Percentiles rank a stretch among this genome's conserved stretches.
Conservation (phyloP, 768 basidiomycete genomes). For the Suillus decipiens region DNA sequence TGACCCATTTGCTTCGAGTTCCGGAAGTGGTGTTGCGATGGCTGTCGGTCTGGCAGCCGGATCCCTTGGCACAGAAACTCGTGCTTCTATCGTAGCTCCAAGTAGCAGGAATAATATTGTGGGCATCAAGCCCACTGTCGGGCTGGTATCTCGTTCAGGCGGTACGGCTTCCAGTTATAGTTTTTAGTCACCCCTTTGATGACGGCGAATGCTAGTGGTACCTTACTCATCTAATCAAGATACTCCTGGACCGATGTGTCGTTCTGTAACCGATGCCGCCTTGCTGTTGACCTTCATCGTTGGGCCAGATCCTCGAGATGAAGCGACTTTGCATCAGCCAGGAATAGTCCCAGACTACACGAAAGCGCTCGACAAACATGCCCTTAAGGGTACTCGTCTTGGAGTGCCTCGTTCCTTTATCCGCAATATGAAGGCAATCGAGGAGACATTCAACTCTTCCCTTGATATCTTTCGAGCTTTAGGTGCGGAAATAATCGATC, state of each 20-base stretch:
- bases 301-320: conserved; percentile 54
- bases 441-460: conserved; percentile 40
- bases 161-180: conserved; percentile 22
- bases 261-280: conserved; percentile 57
- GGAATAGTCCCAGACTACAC: conserved; percentile 53
- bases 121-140: conserved; percentile 41
- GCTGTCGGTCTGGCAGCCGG: conserved; percentile 41
- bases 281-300: conserved; percentile 54
- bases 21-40: conserved; percentile 48
- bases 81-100: conserved; percentile 44
- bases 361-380: conserved; percentile 48
- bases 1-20: conserved; percentile 54
- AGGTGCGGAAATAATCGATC: conserved; percentile 52
- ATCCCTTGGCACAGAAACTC: conserved; percentile 45
- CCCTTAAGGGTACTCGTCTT: conserved; percentile 51
- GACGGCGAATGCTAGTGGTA: conserved; percentile 41
- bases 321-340: conserved; percentile 54
- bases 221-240: conserved; percentile 61
- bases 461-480: conserved; percentile 38
- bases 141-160: conserved; percentile 39
- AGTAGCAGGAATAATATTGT: conserved; percentile 39
- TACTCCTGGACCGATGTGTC: conserved; percentile 58
- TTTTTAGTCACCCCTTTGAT: background rate
- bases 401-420: conserved; percentile 50
- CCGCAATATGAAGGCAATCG: conserved; percentile 21